These are phyloP conservation scores for Hippophae rhamnoides DNA, from an alignment of 306 rosid genomes.

Conservation along the genomic window DNA sequence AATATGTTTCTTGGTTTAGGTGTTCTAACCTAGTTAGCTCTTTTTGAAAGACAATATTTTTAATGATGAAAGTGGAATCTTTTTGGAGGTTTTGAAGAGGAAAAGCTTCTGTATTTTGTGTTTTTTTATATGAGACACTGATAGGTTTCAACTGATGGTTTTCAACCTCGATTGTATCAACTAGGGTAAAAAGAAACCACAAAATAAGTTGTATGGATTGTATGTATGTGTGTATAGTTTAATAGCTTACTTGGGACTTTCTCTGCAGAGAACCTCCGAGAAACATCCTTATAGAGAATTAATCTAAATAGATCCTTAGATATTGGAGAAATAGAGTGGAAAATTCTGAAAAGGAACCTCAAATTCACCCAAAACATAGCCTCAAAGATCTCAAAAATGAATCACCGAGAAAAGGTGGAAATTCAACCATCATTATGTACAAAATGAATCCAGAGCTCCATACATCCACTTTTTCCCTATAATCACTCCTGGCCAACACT, in stretches of 20 bases:
- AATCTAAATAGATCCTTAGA: conserved; percentile 55
- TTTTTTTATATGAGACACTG: no score
- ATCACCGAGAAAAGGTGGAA: conserved; percentile 58
- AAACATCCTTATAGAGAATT: conserved; percentile 55
- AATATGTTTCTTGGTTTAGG: no score
- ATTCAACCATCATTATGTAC: conserved; percentile 52
- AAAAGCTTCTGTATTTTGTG: no score
- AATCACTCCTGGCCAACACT: conserved; percentile 42
- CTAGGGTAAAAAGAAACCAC: no score
- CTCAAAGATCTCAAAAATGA: conserved; percentile 50
- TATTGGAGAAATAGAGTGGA: conserved; percentile 34
- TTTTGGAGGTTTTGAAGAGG: no score
- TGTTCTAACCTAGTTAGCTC: no score
- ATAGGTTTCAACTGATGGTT: no score
- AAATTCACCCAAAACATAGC: conserved; percentile 45
- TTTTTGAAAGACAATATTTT: no score
- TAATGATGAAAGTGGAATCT: no score
- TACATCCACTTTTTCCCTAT: conserved; percentile 57
- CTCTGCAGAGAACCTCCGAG: conserved; percentile 56
- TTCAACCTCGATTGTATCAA: no score
- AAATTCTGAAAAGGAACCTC: conserved; percentile 45
- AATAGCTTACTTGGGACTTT: conserved; percentile 46
- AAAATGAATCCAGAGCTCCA: conserved; percentile 78
- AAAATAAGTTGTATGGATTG: no score
- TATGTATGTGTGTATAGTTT: neutral